These are phyloP conservation scores for Chaetomium sp. DNA, from an alignment of 2,329 filamentous ascomycete species.

Conservation along the genomic window DNA sequence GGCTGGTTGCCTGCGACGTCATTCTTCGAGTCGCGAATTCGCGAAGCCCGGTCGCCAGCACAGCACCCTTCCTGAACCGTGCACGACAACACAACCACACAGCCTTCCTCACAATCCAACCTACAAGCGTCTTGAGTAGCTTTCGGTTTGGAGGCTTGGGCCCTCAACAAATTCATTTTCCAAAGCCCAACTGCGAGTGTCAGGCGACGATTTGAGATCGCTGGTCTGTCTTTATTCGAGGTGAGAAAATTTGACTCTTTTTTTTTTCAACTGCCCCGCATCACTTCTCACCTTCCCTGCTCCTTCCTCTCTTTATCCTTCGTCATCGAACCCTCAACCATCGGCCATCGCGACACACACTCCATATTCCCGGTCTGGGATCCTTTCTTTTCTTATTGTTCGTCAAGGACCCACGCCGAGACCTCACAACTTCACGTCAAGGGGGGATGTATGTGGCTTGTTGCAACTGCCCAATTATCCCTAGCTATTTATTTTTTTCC, in stretches of 20 bases:
- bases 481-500: neutral
- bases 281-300: conserved; percentile 16
- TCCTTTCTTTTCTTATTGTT: neutral
- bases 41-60: conserved; percentile 9
- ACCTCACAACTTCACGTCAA: neutral
- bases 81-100: conserved; percentile 28
- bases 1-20: conserved; percentile 13
- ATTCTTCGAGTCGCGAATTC: conserved; percentile 13
- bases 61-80: conserved; percentile 33
- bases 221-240: conserved; percentile 11
- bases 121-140: conserved; percentile 4
- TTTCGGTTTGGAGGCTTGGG: neutral
- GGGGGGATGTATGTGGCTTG: conserved; percentile 25
- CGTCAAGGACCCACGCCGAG: neutral
- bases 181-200: conserved; percentile 5
- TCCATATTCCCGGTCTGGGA: neutral
- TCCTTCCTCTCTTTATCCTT: conserved; percentile 17
- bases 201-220: conserved; percentile 7
- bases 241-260: conserved; percentile 29
- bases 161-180: neutral
- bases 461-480: conserved; percentile 20
- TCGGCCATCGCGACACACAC: conserved; percentile 13
- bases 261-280: conserved; percentile 24
- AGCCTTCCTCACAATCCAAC: conserved; percentile 1
- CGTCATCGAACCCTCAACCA: conserved; percentile 3